Conservation (phyloP, 2,329 filamentous ascomycete genomes). For the Scedosporium boydii region DNA sequence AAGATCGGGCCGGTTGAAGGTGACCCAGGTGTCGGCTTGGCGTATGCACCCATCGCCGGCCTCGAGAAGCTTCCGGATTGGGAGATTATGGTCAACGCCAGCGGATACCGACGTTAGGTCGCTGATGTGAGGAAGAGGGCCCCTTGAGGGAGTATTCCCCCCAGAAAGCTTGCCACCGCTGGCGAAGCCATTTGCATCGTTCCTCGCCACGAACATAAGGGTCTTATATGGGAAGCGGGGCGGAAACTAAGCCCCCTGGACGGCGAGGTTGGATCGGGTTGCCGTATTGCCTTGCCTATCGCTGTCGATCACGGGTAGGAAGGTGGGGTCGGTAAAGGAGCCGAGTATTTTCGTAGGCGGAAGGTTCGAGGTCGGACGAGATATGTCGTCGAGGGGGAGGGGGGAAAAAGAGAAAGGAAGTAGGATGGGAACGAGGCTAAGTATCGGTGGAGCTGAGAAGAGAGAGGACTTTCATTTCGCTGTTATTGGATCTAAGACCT, state of each 20-base stretch:
- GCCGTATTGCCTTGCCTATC: no score
- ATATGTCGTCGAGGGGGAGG: no score
- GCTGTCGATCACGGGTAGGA: no score
- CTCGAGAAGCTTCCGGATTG: conserved; percentile 44
- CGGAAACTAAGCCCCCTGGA: not conserved
- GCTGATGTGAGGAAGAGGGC: conserved; percentile 41
- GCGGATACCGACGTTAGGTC: conserved; percentile 37
- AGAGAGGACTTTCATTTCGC: not conserved
- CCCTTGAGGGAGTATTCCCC: conserved; percentile 13
- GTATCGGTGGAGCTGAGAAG: not conserved
- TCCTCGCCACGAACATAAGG: conserved; percentile 18
- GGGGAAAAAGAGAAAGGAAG: not conserved
- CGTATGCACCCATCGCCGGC: conserved; percentile 42
- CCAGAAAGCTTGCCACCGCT: conserved; percentile 6
- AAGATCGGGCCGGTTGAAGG: conserved; percentile 58
- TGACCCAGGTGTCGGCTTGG: conserved; percentile 51
- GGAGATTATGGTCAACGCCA: conserved; percentile 38
- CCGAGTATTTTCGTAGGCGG: no score
- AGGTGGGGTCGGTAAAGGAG: no score
- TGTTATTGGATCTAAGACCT: not conserved
- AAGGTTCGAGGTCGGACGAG: no score
- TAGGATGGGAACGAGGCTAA: not conserved
- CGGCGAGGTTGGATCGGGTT: not conserved
- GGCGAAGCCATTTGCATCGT: conserved; percentile 18
- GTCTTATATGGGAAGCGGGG: conserved; percentile 10